Base-by-base conservation (phyloP, 148 eudicot genomes). In the Agrostemma githago region DNA sequence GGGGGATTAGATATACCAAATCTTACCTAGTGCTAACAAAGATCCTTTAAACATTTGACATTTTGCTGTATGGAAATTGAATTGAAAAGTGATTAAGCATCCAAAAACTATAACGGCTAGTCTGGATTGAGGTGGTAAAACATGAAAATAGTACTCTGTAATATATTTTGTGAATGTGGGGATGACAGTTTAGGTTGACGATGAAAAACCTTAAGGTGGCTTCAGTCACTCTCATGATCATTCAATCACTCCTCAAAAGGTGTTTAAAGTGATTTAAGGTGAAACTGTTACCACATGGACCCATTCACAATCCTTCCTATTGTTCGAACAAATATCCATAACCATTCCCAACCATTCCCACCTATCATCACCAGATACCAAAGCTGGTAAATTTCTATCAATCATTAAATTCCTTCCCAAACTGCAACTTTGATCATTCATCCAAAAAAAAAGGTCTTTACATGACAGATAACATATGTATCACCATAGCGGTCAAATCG, bases 191-290 rank as follows among this genome's bases (percentile, higher is more conserved):
- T 4, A 8, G 20, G 15, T 40, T 65, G 10, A 5, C 2, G 16
- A 8, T 16, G 19, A 40, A 65, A 65, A 5, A 0, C 19, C 14
- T 65, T 65, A 6, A 6, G 16, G 39, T 65, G 8, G n/a, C 42
- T 42, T 67, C 71, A n/a, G 12, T 67, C 71, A 43, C 14, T 67
- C 56, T 42, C 71, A 67, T 67, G 56, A 42, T 19, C 71, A n/a
- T 37, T 67, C 54, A 44, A 1, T 12, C 12, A 14, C 44, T n/a
- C 44, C n/a, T 12, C 40, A 20, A n/a, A 59, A 59, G 63, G 20
- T 59, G 11, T 19, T 17, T 9, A 59, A n/a, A 7, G 8, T 4
- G 6, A 19, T 59, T 5, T 5, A 19, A 10, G 60, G 60, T 57
- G 19, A 57, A 57, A 57, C 8, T 62, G 65, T 14, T 20, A 21